These are phyloP conservation scores for Tripterygium wilfordii DNA, from an alignment of 177 flowering plant species.

Conservation along the genomic window DNA sequence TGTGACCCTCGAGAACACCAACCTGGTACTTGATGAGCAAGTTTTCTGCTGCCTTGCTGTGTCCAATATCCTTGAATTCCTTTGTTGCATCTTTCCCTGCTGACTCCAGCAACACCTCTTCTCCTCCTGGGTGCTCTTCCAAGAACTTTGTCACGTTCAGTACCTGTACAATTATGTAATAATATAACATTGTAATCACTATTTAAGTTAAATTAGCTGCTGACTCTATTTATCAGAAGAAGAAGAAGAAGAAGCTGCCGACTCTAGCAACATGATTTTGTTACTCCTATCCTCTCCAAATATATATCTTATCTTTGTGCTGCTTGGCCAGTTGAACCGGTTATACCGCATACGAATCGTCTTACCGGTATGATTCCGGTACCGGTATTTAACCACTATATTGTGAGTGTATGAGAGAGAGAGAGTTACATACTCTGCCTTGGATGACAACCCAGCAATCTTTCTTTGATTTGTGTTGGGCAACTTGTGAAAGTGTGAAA, in stretches of 20 bases:
- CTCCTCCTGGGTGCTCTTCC: constrained; percentile 49
- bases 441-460: constrained; percentile 52
- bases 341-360: too few species aligned
- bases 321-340: too few species aligned
- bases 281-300: too few species aligned
- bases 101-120: constrained; percentile 37
- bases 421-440: constrained; percentile 43
- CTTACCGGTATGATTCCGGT: too few species aligned
- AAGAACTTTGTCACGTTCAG: constrained; percentile 42
- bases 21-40: constrained; percentile 39
- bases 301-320: too few species aligned
- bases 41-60: constrained; percentile 39
- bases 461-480: constrained; percentile 45
- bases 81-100: constrained; percentile 47
- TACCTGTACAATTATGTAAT: constrained; percentile 34
- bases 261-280: not conserved
- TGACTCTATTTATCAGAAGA: too few species aligned
- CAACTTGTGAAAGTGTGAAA: constrained; percentile 38
- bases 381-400: too few species aligned
- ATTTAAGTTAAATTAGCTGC: too few species aligned
- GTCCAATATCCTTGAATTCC: constrained; percentile 36
- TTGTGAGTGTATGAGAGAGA: too few species aligned
- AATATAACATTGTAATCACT: too few species aligned
- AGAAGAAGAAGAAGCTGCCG: too few species aligned
- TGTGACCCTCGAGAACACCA: constrained; percentile 32